Conservation (phyloP, 257 asterid species). For the Coffea canephora region DNA sequence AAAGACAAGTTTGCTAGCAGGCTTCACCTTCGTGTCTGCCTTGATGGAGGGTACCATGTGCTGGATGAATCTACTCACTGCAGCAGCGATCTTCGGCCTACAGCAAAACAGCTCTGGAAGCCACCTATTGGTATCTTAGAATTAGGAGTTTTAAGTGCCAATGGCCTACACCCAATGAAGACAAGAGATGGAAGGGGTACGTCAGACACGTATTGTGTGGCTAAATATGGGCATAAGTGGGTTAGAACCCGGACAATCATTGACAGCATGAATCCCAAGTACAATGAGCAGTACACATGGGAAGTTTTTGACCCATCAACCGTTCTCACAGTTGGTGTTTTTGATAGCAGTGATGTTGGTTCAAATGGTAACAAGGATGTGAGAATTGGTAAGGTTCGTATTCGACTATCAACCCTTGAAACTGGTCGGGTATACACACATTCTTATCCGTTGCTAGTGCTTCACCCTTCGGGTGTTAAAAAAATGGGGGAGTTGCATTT, state of each 20-base stretch:
- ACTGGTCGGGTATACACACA: conserved; percentile 76
- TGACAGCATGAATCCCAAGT: conserved; percentile 79
- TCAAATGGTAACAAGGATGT: conserved; percentile 48
- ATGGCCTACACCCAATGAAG: conserved; percentile 76
- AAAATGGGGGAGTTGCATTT: conserved; percentile 93
- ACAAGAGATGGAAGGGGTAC: conserved; percentile 63
- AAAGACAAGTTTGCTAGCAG: conserved; percentile 68
- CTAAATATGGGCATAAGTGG: conserved; percentile 91
- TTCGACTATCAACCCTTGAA: conserved; percentile 85
- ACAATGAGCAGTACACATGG: conserved; percentile 95
- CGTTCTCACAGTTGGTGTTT: conserved; percentile 83
- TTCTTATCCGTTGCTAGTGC: conserved; percentile 76
- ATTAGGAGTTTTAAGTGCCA: conserved; percentile 69
- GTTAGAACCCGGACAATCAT: conserved; percentile 75
- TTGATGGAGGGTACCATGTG: conserved; percentile 95
- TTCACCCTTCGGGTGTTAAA: conserved; percentile 82
- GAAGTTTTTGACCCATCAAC: conserved; percentile 95
- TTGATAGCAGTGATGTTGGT: conserved; percentile 56
- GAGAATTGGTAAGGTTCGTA: conserved; percentile 78
- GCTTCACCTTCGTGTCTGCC: conserved; percentile 71
- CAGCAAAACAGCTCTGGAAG: conserved; percentile 91
- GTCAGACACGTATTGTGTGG: conserved; percentile 79
- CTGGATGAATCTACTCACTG: conserved; percentile 84
- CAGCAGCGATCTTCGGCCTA: conserved; percentile 84
- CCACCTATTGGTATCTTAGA: conserved; percentile 73